Evolutionary conservation across 108 stramenopile species (phyloP), one percentile per base, ranked within the genome.

Genomic region (Skeletonema grethae): DNA sequence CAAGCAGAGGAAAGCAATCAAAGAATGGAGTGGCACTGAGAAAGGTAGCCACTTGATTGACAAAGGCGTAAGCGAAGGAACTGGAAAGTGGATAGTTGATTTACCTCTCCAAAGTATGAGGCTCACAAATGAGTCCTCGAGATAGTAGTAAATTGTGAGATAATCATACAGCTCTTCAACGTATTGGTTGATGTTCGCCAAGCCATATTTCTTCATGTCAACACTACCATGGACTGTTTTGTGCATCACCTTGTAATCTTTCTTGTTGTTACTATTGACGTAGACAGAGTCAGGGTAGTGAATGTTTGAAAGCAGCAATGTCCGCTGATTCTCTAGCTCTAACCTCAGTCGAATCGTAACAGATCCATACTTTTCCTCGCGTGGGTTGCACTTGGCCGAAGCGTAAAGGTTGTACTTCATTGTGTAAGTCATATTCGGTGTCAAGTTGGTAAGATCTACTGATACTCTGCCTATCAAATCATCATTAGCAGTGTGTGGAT

Each of bases 401-500:
- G 77, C 69, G 41, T 77, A 91, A 31, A 95, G 48, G 20, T 86
- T 80, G 76, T 90, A 95, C 6, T 75, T 82, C 57, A 95, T 57
- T 3, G 84, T 20, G 48, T 91, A 95, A 15, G 82, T 75, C 6
- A 90, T 90, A 57, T 84, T 68, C 11, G 78, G 75, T 22, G 66
- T 72, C 57, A 95, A 71, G 65, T 90, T 92, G 0, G 91, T 79
- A 4, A 95, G 3, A 57, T 95, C 83, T 15, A 95, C 82, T 30
- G 85, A 78, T 4, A 90, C 87, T 7, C 91, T 74, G 11, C 91
- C 94, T 67, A 92, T 87, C 9, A 86, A 61, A 48, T 94, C 93
- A 48, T 94, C 93, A 61, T 95, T 90, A 16, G 82, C 58, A 35
- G 43, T 38, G n/a, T 78, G 35, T 18, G 61, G 38, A 28, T 70